These are phyloP conservation scores for Wickerhamomyces rabaulensis DNA, from an alignment of 805 yeast species.

Conservation along the genomic window DNA sequence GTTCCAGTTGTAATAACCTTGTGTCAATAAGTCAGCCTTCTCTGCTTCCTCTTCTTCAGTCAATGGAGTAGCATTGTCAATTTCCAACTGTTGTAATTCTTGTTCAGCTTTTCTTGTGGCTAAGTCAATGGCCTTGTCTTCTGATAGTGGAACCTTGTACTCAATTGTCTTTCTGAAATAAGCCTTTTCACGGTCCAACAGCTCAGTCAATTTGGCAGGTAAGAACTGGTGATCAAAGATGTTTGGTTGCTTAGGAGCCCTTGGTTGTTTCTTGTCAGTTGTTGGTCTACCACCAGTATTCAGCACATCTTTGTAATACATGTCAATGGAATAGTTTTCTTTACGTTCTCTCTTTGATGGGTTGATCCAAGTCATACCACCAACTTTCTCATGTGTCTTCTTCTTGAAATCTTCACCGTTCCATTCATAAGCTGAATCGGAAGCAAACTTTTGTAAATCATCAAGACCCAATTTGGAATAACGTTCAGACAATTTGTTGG, in stretches of 20 bases:
- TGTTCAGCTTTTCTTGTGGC: slow-evolving; percentile 37
- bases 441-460: slow-evolving; percentile 71
- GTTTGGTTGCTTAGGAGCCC: slow-evolving; percentile 78
- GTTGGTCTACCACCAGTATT: slow-evolving; percentile 61
- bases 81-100: slow-evolving; percentile 61
- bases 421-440: slow-evolving; percentile 81
- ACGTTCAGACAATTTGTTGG: slow-evolving; percentile 54
- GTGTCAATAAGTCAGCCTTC: slow-evolving; percentile 50
- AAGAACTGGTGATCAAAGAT: slow-evolving; percentile 89
- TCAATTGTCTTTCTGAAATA: slow-evolving; percentile 65
- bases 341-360: slow-evolving; percentile 83
- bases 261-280: slow-evolving; percentile 51
- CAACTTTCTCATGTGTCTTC: slow-evolving; percentile 44
- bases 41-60: slow-evolving; percentile 74
- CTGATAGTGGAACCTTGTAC: slow-evolving; percentile 57
- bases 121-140: slow-evolving; percentile 40
- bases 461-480: slow-evolving; percentile 67
- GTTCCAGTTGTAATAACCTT: slow-evolving; percentile 81
- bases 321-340: slow-evolving; percentile 82
- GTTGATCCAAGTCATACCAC: slow-evolving; percentile 68
- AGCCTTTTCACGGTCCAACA: slow-evolving; percentile 78
- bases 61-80: slow-evolving; percentile 71
- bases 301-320: slow-evolving; percentile 77
- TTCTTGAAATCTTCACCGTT: slow-evolving; percentile 78
- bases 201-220: slow-evolving; percentile 67